A percentile compares a stretch with the other conserved stretches of the same genome.
Evolutionary conservation across 176 grass and related monocot genomes (phyloP).

Genomic region (Echinochloa phyllopogon): DNA sequence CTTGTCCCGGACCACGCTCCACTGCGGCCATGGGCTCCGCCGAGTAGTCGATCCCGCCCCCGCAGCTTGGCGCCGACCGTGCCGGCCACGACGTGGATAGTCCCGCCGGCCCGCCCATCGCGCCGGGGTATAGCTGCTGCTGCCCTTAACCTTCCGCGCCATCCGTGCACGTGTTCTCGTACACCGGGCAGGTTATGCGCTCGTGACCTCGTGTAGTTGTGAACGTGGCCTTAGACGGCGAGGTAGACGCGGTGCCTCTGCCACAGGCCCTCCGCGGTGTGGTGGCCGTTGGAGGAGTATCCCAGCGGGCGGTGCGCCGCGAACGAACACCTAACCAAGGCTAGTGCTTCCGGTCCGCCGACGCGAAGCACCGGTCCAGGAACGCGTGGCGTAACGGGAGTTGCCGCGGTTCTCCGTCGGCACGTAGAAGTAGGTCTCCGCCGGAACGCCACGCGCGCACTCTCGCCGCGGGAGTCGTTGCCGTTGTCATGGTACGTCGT

Average conservation of each 20-base stretch:
- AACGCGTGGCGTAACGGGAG: too few relatives aligned
- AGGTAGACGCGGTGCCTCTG: conserved; percentile 85
- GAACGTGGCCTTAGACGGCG: conserved; percentile 84
- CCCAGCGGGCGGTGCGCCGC: conserved; percentile 71
- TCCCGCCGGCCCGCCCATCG: conserved; percentile 54
- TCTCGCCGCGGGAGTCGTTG: too few relatives aligned
- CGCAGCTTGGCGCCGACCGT: conserved; percentile 57
- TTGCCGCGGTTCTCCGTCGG: conserved; percentile 79
- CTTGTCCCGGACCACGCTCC: conserved; percentile 67
- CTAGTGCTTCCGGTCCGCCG: conserved; percentile 73
- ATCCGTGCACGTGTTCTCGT: conserved; percentile 65
- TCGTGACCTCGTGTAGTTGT: conserved; percentile 98
- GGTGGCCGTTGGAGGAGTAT: conserved; percentile 74
- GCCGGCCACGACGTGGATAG: conserved; percentile 69
- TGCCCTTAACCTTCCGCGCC: neutral
- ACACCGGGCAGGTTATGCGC: conserved; percentile 82
- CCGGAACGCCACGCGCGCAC: conserved; percentile 81
- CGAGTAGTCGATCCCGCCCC: conserved; percentile 47
- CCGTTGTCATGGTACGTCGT: too few relatives aligned
- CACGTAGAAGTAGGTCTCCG: conserved; percentile 83
- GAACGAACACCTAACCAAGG: conserved; percentile 94
- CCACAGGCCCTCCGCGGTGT: conserved; percentile 74
- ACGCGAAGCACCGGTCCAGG: conserved; percentile 68
- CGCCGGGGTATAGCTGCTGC: conserved; percentile 58
- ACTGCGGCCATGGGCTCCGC: conserved; percentile 48